Evolutionary conservation across 2,329 filamentous ascomycete genomes (phyloP).

Genomic region (Herpotrichia juniperi): DNA sequence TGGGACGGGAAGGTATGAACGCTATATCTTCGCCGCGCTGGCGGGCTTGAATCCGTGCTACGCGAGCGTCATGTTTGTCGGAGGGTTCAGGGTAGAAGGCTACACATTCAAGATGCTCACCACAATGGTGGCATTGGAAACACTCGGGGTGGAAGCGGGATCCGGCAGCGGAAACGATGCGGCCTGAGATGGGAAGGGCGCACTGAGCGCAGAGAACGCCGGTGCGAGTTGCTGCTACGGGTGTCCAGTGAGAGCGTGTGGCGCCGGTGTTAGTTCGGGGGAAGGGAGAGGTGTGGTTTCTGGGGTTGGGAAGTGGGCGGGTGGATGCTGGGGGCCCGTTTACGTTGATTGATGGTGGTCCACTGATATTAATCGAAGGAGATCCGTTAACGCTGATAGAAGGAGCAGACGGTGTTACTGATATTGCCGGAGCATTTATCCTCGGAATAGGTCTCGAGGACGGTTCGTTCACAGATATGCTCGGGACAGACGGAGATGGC

Average conservation of each 20-base stretch:
- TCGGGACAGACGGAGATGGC: conserved; percentile 29
- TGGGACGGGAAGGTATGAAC: conserved; percentile 43
- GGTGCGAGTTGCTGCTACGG: conserved; percentile 53
- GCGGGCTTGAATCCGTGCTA: conserved; percentile 73
- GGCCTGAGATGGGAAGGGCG: conserved; percentile 81
- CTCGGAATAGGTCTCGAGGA: conserved; percentile 19
- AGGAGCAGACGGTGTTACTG: conserved; percentile 22
- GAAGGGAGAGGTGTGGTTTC: conserved; percentile 52
- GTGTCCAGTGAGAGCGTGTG: conserved; percentile 53
- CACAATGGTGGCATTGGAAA: conserved; percentile 87
- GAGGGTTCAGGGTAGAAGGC: conserved; percentile 95
- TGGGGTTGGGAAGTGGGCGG: conserved; percentile 55
- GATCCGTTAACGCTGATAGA: conserved; percentile 26
- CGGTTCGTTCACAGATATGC: conserved; percentile 33
- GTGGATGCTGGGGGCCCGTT: conserved; percentile 37
- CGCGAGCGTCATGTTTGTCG: conserved; percentile 69
- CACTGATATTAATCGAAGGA: conserved; percentile 25
- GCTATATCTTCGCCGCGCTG: conserved; percentile 59
- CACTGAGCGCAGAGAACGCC: conserved; percentile 86
- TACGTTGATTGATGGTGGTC: conserved; percentile 32
- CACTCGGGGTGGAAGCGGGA: conserved; percentile 91
- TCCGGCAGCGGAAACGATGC: conserved; percentile 84
- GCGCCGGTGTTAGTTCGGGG: conserved; percentile 38
- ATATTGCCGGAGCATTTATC: conserved; percentile 26
- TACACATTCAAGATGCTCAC: conserved; percentile 87